Evolutionary conservation across 2,329 filamentous ascomycete genomes (phyloP), one percentile per base, ranked within the genome.

Genomic region (Colletotrichum sp.): DNA sequence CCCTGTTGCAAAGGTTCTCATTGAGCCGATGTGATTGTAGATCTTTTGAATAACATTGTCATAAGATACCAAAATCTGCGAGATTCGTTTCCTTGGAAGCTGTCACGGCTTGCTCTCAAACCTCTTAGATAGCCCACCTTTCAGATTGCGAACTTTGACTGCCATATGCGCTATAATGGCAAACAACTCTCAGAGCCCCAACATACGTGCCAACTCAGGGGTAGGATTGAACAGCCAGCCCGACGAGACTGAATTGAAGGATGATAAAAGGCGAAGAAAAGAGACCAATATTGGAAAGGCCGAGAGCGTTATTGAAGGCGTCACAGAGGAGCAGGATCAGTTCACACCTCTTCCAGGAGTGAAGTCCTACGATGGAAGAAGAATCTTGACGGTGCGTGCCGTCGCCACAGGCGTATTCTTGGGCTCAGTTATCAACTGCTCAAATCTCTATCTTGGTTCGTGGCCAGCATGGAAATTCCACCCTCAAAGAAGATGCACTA

Each of bases 391-490:
- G 10, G n/a, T 13, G 43, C 43, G 43, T 13, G 43, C 43, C n/a
- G 43, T 48, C n/a, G n/a, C 18, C 2, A 48, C 43, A 48, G 43
- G 43, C 0, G 1, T 22, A 22, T 48, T 3, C 0, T 22, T 48
- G 43, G 43, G 43, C n/a, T 48, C 43, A 0, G 0, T 22, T 0
- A 48, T 48, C n/a, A 48, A 48, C 43, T 48, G 43, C 43, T 22
- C 43, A 13, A 48, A 48, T 8, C 43, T 48, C 0, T 48, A 48
- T 13, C 43, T 48, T 48, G 43, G 43, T 48, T 48, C n/a, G 43
- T 48, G n/a, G 0, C 43, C 9, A 22, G 1, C 43, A 48, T 13
- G 0, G 2, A 4, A 22, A 1, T 22, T 48, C n/a, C 6, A 22
- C 1, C 18, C n/a, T 48, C 10, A 48, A 1, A 22, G n/a, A 22